These are phyloP conservation scores for Lentinula sp. DNA, from an alignment of 768 basidiomycete species.

Conservation along the genomic window DNA sequence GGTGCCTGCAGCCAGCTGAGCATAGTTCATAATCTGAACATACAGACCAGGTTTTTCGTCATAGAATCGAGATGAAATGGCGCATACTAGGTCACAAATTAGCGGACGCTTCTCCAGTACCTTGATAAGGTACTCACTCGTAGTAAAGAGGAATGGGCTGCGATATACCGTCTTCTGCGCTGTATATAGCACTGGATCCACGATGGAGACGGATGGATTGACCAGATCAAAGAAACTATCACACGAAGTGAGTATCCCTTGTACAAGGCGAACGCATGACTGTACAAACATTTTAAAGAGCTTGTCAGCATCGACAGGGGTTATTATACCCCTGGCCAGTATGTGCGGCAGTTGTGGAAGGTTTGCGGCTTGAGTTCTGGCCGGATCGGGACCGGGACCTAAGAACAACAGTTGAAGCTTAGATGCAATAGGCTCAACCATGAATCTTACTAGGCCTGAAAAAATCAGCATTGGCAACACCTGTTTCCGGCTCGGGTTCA, in stretches of 20 bases:
- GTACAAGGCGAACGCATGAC: not conserved
- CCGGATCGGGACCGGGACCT: constrained; percentile 37
- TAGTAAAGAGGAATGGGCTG: constrained; percentile 89
- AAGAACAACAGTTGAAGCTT: not conserved
- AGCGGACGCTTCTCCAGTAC: constrained; percentile 5
- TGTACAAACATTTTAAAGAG: constrained; percentile 61
- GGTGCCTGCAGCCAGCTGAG: constrained; percentile 70
- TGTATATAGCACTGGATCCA: constrained; percentile 82
- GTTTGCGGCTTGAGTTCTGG: constrained; percentile 29
- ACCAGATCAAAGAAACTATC: constrained; percentile 70
- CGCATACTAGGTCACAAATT: constrained; percentile 55
- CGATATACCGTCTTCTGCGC: constrained; percentile 75
- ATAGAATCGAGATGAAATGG: constrained; percentile 81
- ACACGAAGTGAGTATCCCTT: constrained; percentile 1
- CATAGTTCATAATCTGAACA: constrained; percentile 63
- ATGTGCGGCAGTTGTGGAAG: constrained; percentile 58
- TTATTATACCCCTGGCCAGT: constrained; percentile 56
- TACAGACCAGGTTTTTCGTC: constrained; percentile 66
- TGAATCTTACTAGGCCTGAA: constrained; percentile 48
- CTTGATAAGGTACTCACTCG: constrained; percentile 47
- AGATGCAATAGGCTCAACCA: not conserved
- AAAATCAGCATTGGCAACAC: constrained; percentile 63
- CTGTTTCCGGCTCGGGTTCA: constrained; percentile 44
- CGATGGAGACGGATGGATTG: constrained; percentile 70
- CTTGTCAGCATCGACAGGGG: constrained; percentile 59